Conservation (phyloP, 2,329 filamentous ascomycete genomes). For the Colletotrichum cordylinicola region DNA sequence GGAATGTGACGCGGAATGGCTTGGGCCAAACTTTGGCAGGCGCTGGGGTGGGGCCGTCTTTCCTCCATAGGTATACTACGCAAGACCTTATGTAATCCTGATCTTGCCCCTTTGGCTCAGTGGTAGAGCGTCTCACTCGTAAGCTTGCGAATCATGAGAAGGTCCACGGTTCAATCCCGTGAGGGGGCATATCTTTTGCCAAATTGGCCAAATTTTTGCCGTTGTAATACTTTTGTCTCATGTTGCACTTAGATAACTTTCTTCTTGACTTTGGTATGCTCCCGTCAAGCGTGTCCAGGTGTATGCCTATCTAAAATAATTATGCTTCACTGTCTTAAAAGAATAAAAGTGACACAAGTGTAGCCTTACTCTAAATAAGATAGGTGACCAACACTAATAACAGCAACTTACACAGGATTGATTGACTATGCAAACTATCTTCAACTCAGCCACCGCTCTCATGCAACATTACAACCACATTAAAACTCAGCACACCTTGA, state of each 20-base stretch:
- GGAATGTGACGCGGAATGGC: background rate
- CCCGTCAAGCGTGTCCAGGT: too few species aligned
- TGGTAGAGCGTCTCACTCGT: constrained; percentile 24
- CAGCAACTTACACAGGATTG: too few species aligned
- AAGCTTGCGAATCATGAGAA: background rate
- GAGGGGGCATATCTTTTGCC: background rate
- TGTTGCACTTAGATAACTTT: background rate
- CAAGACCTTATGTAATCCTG: background rate
- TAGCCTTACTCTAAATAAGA: too few species aligned
- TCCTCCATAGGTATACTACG: background rate
- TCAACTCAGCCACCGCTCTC: background rate
- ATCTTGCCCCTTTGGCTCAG: constrained; percentile 11
- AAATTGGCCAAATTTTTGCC: fast-evolving
- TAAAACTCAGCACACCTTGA: background rate
- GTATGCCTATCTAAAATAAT: too few species aligned
- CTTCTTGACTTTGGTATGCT: too few species aligned
- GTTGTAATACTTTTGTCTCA: background rate
- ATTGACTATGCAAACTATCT: too few species aligned
- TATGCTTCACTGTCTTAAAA: too few species aligned
- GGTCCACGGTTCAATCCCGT: constrained; percentile 24
- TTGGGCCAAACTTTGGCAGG: background rate
- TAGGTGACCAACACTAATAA: too few species aligned
- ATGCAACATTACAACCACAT: background rate
- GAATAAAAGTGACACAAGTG: too few species aligned
- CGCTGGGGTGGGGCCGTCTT: background rate